Evolutionary conservation across 108 stramenopile species (phyloP).

Genomic region (Nitzschia inconspicua): DNA sequence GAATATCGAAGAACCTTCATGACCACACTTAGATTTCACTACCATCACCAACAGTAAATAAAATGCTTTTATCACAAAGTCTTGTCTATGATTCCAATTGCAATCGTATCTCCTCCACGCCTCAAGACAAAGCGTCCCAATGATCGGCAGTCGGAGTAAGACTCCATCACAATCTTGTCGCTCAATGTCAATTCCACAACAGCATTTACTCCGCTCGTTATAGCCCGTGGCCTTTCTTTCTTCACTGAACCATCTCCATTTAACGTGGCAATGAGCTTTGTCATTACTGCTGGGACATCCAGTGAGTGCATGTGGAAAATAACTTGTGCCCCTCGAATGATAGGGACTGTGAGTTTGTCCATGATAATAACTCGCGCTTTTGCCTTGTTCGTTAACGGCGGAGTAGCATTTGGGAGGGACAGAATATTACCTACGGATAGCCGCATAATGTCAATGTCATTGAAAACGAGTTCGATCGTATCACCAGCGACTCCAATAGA

Average conservation of each 20-base stretch:
- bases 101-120: constrained; percentile 90
- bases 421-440: constrained; percentile 77
- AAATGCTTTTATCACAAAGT: constrained; percentile 10
- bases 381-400: constrained; percentile 62
- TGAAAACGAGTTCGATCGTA: constrained; percentile 70
- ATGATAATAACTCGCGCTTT: constrained; percentile 91
- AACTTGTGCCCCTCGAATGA: constrained; percentile 91
- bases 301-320: constrained; percentile 81
- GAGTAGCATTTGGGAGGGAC: constrained; percentile 59
- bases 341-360: constrained; percentile 94
- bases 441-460: constrained; percentile 74
- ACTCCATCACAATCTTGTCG: constrained; percentile 89
- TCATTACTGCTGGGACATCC: constrained; percentile 67
- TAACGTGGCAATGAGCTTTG: constrained; percentile 66
- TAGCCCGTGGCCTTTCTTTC: constrained; percentile 63
- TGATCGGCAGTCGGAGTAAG: constrained; percentile 90
- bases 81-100: constrained; percentile 95
- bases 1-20: neutral
- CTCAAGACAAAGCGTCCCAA: constrained; percentile 98
- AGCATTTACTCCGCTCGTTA: constrained; percentile 55
- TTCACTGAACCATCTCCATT: constrained; percentile 75
- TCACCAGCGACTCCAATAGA: constrained; percentile 83
- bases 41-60: too few relatives aligned
- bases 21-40: neutral
- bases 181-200: constrained; percentile 70